Base-by-base conservation (phyloP, 2,329 filamentous ascomycete genomes). In the Trichoderma arundinaceum region DNA sequence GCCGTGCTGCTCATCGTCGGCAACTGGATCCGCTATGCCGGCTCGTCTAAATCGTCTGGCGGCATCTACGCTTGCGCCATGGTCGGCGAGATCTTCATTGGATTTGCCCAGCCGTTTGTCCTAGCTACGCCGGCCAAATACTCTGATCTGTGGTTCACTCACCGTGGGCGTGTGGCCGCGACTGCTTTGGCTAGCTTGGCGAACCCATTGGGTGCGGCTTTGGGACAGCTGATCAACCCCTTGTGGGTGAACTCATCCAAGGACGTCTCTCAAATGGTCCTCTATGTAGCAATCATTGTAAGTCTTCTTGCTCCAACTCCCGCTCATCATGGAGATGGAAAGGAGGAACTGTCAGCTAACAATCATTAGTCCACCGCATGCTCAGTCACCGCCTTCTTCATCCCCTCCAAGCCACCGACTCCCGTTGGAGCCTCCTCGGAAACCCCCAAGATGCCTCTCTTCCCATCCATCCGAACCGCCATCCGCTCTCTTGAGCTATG, bases 91-190 rank as follows among this genome's bases (percentile, higher is more conserved):
- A 90, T 98, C 75, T 77, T 99, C 67, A 92, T 91, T 60, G 95
- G 94, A 0, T 83, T 97, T 44, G 89, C 92, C 0, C 95, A 99
- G 75, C 94, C 95, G 0, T 98, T 98, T 76, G 92, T 96, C 12
- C 86, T 98, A 9, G 88, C 90, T 7, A 92, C 94, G 0, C 94
- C 95, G 0, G 94, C 95, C 0, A 84, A 92, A 68, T 99, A 96
- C 78, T 95, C 92, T 63, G 94, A 97, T 75, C 81, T 97, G 67
- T 98, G 95, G 95, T 98, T 98, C 79, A 94, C 92, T 1, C 89
- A 91, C 72, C 81, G 83, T 10, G 94, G 94, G 7, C 87, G 95
- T 63, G 91, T 97, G 12, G 90, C 90, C 62, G 94, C 94, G 17
- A 98, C 94, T 0, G 95, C 94, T 1, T 74, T 97, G 41, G 89